These are phyloP conservation scores for Colletotrichum musicola DNA, from an alignment of 2,329 filamentous ascomycete genomes.

Conservation along the genomic window DNA sequence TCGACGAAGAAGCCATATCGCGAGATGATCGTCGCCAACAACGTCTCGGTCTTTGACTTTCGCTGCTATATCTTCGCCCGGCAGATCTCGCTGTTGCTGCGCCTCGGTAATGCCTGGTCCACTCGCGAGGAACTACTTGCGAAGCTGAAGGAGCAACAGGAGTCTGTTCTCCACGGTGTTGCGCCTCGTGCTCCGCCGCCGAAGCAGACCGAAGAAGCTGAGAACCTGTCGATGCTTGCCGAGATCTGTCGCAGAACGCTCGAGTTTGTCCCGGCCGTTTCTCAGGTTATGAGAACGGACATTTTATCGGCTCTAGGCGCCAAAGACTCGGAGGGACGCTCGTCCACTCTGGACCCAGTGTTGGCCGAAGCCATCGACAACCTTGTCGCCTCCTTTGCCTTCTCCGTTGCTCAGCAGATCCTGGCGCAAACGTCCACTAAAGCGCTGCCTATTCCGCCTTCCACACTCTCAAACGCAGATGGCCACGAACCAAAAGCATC, in stretches of 20 bases:
- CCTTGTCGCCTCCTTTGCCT: constrained; percentile 82
- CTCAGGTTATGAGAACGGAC: constrained; percentile 84
- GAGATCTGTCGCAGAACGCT: constrained; percentile 87
- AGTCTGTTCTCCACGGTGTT: constrained; percentile 68
- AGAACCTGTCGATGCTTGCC: constrained; percentile 84
- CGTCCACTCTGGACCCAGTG: constrained; percentile 49
- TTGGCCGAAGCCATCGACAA: constrained; percentile 75
- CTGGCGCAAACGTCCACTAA: constrained; percentile 80
- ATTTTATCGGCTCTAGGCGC: constrained; percentile 70
- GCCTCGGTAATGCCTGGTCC: constrained; percentile 81
- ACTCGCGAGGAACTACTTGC: constrained; percentile 72
- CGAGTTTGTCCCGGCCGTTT: constrained; percentile 85
- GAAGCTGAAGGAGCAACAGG: constrained; percentile 73
- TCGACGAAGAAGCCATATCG: constrained; percentile 84
- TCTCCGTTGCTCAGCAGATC: constrained; percentile 81
- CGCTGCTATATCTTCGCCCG: constrained; percentile 92
- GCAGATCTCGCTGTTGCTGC: constrained; percentile 84
- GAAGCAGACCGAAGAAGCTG: constrained; percentile 70
- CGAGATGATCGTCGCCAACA: constrained; percentile 91
- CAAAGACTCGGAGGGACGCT: constrained; percentile 46
- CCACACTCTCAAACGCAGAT: constrained; percentile 61
- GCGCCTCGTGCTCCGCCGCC: constrained; percentile 64
- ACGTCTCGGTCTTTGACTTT: constrained; percentile 97
- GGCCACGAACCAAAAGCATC: constrained; percentile 71
- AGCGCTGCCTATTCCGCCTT: constrained; percentile 74